Percentiles rank a stretch among this genome's conserved stretches.
Evolutionary conservation across 2,329 filamentous ascomycete species (phyloP).

Genomic region (Microcera coccophila): DNA sequence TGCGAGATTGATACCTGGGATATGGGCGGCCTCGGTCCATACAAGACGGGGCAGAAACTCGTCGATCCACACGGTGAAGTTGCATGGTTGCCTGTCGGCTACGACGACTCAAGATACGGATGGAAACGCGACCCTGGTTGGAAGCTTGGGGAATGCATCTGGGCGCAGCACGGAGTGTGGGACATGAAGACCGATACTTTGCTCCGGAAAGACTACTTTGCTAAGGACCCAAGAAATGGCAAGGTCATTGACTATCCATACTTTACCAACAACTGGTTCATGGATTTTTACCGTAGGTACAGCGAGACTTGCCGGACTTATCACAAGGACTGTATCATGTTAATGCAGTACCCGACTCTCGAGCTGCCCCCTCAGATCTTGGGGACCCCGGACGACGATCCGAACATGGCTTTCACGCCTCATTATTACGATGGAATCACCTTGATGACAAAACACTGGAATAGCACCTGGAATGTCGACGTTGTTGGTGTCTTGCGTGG

Average conservation of each 20-base stretch:
- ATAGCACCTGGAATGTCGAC: conserved; percentile 94
- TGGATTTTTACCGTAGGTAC: conserved; percentile 78
- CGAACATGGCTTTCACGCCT: conserved; percentile 84
- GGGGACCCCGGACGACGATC: conserved; percentile 82
- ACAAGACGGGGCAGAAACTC: conserved; percentile 77
- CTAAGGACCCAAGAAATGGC: conserved; percentile 70
- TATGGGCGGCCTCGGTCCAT: conserved; percentile 88
- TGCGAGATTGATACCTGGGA: conserved; percentile 91
- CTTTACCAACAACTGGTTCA: conserved; percentile 89
- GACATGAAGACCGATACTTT: conserved; percentile 74
- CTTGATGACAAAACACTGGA: conserved; percentile 98
- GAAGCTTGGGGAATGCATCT: conserved; percentile 91
- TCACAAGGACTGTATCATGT: conserved; percentile 78
- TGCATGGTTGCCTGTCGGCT: conserved; percentile 78
- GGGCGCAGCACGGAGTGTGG: conserved; percentile 97
- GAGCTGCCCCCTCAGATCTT: conserved; percentile 88
- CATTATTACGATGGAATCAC: conserved; percentile 98
- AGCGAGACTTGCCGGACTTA: conserved; percentile 68
- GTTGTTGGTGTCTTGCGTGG: conserved; percentile 88
- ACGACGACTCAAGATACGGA: conserved; percentile 83
- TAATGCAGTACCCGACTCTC: conserved; percentile 87
- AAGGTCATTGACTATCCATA: conserved; percentile 72
- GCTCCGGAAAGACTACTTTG: conserved; percentile 83
- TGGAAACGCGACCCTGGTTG: conserved; percentile 85
- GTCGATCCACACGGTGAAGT: conserved; percentile 83